Conservation (phyloP, 2,329 filamentous ascomycete genomes). For the Verticillium alfalfae region DNA sequence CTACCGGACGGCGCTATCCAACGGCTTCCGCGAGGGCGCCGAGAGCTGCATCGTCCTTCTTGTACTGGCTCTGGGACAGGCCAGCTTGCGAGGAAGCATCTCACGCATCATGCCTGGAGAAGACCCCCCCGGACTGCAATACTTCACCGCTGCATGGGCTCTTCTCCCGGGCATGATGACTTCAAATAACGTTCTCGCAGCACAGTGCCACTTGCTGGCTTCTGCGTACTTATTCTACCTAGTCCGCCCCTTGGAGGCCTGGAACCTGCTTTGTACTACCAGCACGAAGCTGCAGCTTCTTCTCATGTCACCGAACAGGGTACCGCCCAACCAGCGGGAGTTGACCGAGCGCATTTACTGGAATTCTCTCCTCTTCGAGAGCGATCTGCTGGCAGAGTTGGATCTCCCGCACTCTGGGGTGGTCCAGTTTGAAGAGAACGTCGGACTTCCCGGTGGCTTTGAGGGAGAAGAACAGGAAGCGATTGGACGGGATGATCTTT, state of each 20-base stretch:
- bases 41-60: constrained; percentile 79
- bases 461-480: constrained; percentile 61
- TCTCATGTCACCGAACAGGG: constrained; percentile 65
- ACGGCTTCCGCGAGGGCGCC: constrained; percentile 70
- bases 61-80: constrained; percentile 71
- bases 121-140: constrained; percentile 70
- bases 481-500: constrained; percentile 69
- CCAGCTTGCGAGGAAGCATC: constrained; percentile 70
- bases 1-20: constrained; percentile 69
- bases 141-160: constrained; percentile 76
- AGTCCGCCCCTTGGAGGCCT: constrained; percentile 76
- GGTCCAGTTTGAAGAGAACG: constrained; percentile 74
- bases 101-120: constrained; percentile 63
- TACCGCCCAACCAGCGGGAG: constrained; percentile 66
- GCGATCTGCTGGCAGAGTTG: constrained; percentile 71
- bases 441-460: constrained; percentile 73
- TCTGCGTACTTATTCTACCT: constrained; percentile 80
- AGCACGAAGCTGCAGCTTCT: constrained; percentile 78
- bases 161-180: constrained; percentile 75
- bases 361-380: constrained; percentile 78
- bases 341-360: constrained; percentile 76
- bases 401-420: constrained; percentile 80
- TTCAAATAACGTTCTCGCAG: constrained; percentile 69
- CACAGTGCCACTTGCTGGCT: constrained; percentile 75
- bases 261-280: constrained; percentile 73